Base-by-base conservation (phyloP, 805 yeast species). In the Zygoascus flipseniorum region DNA sequence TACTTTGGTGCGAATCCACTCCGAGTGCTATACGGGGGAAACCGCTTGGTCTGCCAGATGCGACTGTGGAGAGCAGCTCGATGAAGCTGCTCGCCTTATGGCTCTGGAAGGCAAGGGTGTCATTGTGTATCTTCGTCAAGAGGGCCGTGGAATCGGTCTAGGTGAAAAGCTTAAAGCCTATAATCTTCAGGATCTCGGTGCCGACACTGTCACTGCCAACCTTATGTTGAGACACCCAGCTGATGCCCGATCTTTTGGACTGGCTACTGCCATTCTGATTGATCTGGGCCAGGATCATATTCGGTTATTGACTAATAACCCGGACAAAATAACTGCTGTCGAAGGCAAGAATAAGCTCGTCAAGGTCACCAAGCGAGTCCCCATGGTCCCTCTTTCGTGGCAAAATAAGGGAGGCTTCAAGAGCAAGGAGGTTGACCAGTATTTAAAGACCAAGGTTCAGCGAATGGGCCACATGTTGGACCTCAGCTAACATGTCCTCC, bases 11-110 rank as follows among this genome's bases (percentile, higher is more conserved):
- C 76, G 99, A 56, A 89, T 93, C 60, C 99, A 93, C 66, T 86
- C 96, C 2, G 99, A 93, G 67, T 93, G 99, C 70, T 93, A 92
- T 72, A 93, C 99, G 0, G 99, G 99, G 2, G 99, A 93, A 66
- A 93, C 97, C 1, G 98, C 97, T 9, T 93, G 99, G 99, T 82
- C 92, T 54, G 98, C 99, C 0, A 78, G 99, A 52, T 93, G 99
- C 69, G 99, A 93, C 70, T 93, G 99, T 71, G 99, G 99, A 19
- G 99, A 93, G 70, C 99, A 93, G 72, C 87, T 93, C 63, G 97
- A 93, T 69, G 97, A 95, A 69, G 98, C 98, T 1, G 99, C 97
- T 8, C 77, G 95, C 57, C 69, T 89, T 44, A 93, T 93, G 92
- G 96, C 96, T 6, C 73, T 77, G 54, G 77, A 76, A 48, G 96